phyloP scores from a whole-genome alignment of 1,139 yeast genomes.

The Protomyces gravidus region DNA sequence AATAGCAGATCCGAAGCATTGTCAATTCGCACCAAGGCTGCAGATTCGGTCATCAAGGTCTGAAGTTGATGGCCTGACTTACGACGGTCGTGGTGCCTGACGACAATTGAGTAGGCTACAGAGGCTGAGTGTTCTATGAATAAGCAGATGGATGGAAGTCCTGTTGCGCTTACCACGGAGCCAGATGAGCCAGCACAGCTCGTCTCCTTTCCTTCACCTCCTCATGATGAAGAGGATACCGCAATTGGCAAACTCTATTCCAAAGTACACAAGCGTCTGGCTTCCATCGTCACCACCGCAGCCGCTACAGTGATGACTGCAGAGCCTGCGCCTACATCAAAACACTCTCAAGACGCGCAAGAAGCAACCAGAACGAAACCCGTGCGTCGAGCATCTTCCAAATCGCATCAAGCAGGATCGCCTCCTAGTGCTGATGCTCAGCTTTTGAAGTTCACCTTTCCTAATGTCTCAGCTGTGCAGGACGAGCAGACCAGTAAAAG shows the following conservation, averaged over 20 bases:
- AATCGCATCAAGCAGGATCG: not conserved
- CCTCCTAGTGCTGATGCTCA: not conserved
- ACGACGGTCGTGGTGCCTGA: too few relatives aligned
- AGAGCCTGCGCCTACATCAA: not conserved
- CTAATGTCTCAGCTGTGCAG: not conserved
- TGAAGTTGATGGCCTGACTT: too few relatives aligned
- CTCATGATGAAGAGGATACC: constrained; percentile 17
- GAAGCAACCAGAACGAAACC: not conserved
- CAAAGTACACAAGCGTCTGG: constrained; percentile 14
- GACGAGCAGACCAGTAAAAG: not conserved
- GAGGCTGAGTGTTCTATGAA: too few relatives aligned
- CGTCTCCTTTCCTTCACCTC: constrained; percentile 23
- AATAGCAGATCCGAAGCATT: too few relatives aligned
- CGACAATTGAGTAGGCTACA: too few relatives aligned
- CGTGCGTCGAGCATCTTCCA: not conserved
- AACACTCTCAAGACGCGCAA: not conserved
- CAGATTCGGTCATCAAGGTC: too few relatives aligned
- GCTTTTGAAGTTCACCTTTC: not conserved
- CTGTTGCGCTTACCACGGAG: too few relatives aligned
- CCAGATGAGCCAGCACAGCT: not conserved
- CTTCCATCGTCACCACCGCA: constrained; percentile 9
- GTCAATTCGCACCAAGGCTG: too few relatives aligned
- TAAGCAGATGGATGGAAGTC: too few relatives aligned
- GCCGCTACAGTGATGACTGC: not conserved
- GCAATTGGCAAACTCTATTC: constrained; percentile 15